Conservation (phyloP, 495 filamentous ascomycete genomes). For the Cairneyella variabilis region DNA sequence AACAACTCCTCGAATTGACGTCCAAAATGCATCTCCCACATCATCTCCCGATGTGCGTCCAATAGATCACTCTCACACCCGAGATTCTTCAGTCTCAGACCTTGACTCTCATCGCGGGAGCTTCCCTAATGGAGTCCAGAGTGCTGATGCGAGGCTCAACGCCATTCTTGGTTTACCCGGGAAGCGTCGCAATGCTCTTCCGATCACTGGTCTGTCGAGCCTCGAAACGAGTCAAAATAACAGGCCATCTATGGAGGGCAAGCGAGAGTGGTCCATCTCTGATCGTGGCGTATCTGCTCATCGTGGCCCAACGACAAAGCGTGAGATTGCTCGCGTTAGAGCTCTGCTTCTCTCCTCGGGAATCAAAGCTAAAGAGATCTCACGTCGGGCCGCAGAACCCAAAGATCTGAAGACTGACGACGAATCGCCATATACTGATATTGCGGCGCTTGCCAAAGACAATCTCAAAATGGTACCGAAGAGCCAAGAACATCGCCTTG, state of each 20-base stretch:
- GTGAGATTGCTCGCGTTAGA: slow-evolving; percentile 70
- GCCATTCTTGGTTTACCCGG: slow-evolving; percentile 33
- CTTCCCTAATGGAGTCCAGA: slow-evolving; percentile 17
- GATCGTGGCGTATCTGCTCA: slow-evolving; percentile 45
- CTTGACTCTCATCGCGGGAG: slow-evolving; percentile 24
- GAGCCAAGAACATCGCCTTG: slow-evolving; percentile 63
- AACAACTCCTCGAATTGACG: slow-evolving; percentile 55
- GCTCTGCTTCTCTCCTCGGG: slow-evolving; percentile 77
- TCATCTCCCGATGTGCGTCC: slow-evolving; percentile 26
- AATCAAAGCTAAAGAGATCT: slow-evolving; percentile 79
- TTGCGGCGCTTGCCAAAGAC: slow-evolving; percentile 30
- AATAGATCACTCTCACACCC: slow-evolving; percentile 1
- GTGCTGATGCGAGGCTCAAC: slow-evolving; percentile 33
- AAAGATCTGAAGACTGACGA: slow-evolving; percentile 11
- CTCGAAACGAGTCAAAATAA: slow-evolving; percentile 22
- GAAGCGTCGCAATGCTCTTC: slow-evolving; percentile 37
- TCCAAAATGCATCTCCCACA: slow-evolving; percentile 46
- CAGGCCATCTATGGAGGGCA: slow-evolving; percentile 21
- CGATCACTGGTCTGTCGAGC: slow-evolving; percentile 25
- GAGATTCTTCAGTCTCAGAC: slow-evolving; percentile 25
- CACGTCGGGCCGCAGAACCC: slow-evolving; percentile 53
- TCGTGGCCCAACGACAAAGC: slow-evolving; percentile 44
- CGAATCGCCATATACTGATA: slow-evolving; percentile 28
- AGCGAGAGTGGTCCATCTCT: slow-evolving; percentile 68
- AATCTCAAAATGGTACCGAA: slow-evolving; percentile 49